These are phyloP conservation scores for Russula dissimulans DNA, from an alignment of 768 basidiomycete species.

Conservation along the genomic window DNA sequence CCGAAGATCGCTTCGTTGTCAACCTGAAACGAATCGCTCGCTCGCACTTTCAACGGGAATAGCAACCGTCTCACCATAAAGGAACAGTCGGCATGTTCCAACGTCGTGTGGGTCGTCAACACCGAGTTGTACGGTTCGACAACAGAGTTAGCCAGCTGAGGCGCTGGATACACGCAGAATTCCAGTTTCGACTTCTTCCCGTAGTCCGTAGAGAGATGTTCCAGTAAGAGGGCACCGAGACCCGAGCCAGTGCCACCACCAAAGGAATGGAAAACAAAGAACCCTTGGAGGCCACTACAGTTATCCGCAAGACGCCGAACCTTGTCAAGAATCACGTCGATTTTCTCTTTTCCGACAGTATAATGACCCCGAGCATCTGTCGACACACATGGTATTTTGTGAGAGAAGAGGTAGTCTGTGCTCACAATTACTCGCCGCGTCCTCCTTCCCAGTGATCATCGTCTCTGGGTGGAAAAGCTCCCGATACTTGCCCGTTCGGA, in stretches of 20 bases:
- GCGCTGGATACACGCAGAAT: constrained; percentile 95
- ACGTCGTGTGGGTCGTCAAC: constrained; percentile 95
- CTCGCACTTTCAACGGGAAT: constrained; percentile 75
- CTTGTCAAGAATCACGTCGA: constrained; percentile 95
- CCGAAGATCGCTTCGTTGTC: constrained; percentile 66
- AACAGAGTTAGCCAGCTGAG: constrained; percentile 87
- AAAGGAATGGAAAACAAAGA: constrained; percentile 99
- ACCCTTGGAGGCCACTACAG: constrained; percentile 96
- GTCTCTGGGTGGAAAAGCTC: constrained; percentile 99
- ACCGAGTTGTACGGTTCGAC: constrained; percentile 99
- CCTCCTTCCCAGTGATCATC: constrained; percentile 96
- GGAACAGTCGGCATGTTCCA: constrained; percentile 85
- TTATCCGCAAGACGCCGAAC: constrained; percentile 95
- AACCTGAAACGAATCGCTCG: constrained; percentile 20
- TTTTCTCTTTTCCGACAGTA: constrained; percentile 96
- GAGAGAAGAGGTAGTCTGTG: background rate
- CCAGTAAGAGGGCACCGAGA: constrained; percentile 94
- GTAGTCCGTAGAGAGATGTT: constrained; percentile 95
- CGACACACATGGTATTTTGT: background rate
- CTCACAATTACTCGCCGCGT: constrained; percentile 98
- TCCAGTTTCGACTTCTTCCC: constrained; percentile 45
- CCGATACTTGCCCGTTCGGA: constrained; percentile 90
- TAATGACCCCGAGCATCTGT: constrained; percentile 97
- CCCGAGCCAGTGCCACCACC: constrained; percentile 99
- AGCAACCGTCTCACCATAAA: constrained; percentile 42